Evolutionary conservation across 1,284 basidiomycete genomes (phyloP), one percentile per base, ranked within the genome.

Genomic region (Cutaneotrichosporon cutaneum): DNA sequence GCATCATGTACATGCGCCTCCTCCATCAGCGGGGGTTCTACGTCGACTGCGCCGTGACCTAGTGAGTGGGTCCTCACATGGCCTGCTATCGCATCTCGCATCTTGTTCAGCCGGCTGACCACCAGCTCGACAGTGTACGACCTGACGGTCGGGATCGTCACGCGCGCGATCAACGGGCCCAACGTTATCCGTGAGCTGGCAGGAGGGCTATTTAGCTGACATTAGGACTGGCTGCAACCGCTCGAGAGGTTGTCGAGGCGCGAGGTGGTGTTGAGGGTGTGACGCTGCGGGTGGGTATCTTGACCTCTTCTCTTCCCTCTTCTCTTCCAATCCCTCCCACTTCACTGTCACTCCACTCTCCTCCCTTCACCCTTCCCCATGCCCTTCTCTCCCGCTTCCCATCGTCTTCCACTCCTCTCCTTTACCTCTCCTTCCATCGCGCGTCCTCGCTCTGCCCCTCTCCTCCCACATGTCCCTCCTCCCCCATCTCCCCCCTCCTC

Each of bases 211-310:
- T 47, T 10, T 27, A 33, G 9, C 36, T 50, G 13, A 59, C n/a
- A 2, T 0, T 39, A 48, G 61, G 53, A 2, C 50, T 61, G 70
- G 73, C 75, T 4, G 59, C 72, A 4, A 76, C 74, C 0, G 76
- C 76, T 4, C 62, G 72, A 36, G 74, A 75, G 47, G 70, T 77
- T 1, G 65, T 73, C 18, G 76, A 77, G 52, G 64, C 75, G 10
- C 54, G 62, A 0, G 56, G 53, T 13, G 58, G 57, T 1, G 35
- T 58, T 13, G 51, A 52, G 13, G 50, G 50, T 0, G 42, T 52
- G 16, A 32, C 27, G 3, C 45, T 61, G 54, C 36, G 32, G 39
- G 55, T 61, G 47, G 11, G 60, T 53, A 1, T 13, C 16, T 35
- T 11, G 26, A 16, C 39, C 18, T 42, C 14, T 13, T 42, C 6